These are phyloP conservation scores for Amphirosellinia nigrospora DNA, from an alignment of 495 filamentous ascomycete species.

Conservation along the genomic window DNA sequence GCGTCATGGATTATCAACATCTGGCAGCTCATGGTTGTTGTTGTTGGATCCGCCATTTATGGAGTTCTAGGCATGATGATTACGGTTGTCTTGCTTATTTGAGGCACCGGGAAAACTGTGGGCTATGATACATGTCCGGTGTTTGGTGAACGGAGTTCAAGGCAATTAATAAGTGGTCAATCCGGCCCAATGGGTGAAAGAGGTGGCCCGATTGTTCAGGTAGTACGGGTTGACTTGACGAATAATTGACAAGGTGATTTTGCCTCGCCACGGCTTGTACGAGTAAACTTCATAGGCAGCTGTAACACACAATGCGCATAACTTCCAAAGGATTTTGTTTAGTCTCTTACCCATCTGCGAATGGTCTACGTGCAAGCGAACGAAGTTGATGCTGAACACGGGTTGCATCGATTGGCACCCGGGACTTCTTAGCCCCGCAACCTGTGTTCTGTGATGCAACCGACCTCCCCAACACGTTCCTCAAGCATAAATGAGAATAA, in stretches of 20 bases:
- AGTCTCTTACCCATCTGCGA: neutral
- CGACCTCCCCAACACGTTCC: neutral
- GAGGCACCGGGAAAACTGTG: neutral
- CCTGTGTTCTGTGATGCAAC: constrained; percentile 1
- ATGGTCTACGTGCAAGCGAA: neutral
- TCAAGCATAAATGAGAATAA: neutral
- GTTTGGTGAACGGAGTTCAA: constrained; percentile 9
- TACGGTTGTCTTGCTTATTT: neutral
- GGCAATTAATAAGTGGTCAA: neutral
- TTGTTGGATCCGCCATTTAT: neutral
- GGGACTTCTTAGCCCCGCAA: neutral
- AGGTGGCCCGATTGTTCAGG: neutral
- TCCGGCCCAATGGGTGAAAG: neutral
- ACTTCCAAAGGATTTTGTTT: neutral
- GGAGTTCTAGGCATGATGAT: neutral
- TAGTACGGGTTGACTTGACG: no score
- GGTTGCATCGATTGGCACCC: neutral
- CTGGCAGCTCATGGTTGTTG: neutral
- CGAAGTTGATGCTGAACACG: neutral
- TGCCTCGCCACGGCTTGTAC: neutral
- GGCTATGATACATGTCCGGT: constrained; percentile 17
- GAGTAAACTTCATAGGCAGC: neutral
- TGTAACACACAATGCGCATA: neutral
- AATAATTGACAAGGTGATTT: no score
- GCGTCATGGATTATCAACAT: neutral